Evolutionary conservation across 768 basidiomycete genomes (phyloP).

Genomic region (Auricularia sp.): DNA sequence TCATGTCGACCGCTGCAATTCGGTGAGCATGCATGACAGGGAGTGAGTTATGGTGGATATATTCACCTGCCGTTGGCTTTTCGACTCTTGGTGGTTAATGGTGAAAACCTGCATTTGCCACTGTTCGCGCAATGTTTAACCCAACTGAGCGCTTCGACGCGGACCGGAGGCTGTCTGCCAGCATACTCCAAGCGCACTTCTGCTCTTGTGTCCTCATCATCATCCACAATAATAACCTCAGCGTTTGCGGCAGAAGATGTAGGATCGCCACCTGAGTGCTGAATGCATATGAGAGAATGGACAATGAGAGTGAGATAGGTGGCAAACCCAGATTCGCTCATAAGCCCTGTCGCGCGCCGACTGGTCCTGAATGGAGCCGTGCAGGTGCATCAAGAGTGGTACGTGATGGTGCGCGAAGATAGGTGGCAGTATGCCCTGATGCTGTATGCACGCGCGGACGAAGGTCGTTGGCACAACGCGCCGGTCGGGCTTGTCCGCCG

Average conservation of each 20-base stretch:
- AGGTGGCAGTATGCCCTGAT: constrained; percentile 61
- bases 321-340: constrained; percentile 56
- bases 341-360: constrained; percentile 59
- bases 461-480: constrained; percentile 75
- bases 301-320: not conserved
- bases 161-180: not conserved
- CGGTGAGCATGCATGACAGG: constrained; percentile 2
- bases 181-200: not conserved
- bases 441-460: constrained; percentile 77
- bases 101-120: constrained; percentile 51
- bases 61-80: not conserved
- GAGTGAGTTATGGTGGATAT: not conserved
- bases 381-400: constrained; percentile 70
- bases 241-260: constrained; percentile 60
- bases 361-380: constrained; percentile 68
- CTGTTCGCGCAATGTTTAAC: constrained; percentile 75
- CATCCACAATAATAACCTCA: constrained; percentile 70
- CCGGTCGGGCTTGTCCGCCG: constrained; percentile 58
- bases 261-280: constrained; percentile 80
- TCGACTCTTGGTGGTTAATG: no score
- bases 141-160: constrained; percentile 71
- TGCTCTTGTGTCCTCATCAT: constrained; percentile 62
- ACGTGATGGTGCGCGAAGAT: constrained; percentile 57
- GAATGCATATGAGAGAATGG: not conserved
- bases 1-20: constrained; percentile 50